Percentiles rank a stretch among this genome's conserved stretches.
Conservation (phyloP, 2,329 filamentous ascomycete genomes). For the Ophiostoma himal-ulmi region DNA sequence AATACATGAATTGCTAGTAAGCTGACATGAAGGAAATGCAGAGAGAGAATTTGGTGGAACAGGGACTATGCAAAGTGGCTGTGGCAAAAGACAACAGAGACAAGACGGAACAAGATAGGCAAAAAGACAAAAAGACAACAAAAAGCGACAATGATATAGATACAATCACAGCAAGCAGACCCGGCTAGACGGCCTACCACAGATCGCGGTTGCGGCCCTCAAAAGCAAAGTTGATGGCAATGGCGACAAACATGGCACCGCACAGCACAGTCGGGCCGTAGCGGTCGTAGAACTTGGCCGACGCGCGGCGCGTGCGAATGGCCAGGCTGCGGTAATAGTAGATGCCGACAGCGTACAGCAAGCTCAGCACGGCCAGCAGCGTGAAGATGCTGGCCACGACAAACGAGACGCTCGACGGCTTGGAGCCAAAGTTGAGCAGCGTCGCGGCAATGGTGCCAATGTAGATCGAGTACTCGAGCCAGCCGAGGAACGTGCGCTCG, state of each 20-base stretch:
- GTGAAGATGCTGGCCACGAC: slow-evolving; percentile 73
- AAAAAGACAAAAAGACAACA: not conserved
- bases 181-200: slow-evolving; percentile 38
- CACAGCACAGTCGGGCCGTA: slow-evolving; percentile 79
- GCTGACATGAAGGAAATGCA: not conserved
- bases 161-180: not conserved
- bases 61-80: not conserved
- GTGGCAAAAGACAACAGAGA: not conserved
- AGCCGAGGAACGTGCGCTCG: slow-evolving; percentile 91
- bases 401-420: slow-evolving; percentile 54
- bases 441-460: slow-evolving; percentile 82
- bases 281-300: slow-evolving; percentile 84
- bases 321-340: slow-evolving; percentile 85
- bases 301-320: slow-evolving; percentile 70
- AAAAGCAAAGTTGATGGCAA: slow-evolving; percentile 73
- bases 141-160: not conserved
- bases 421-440: slow-evolving; percentile 70
- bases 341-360: slow-evolving; percentile 77
- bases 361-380: slow-evolving; percentile 65
- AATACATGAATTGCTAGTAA: slow-evolving; percentile 3
- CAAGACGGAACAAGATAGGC: not conserved
- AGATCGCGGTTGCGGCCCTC: slow-evolving; percentile 57
- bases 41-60: not conserved
- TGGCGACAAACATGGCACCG: slow-evolving; percentile 63
- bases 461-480: slow-evolving; percentile 96